phyloP scores from a whole-genome alignment of 2,329 filamentous ascomycete genomes.

The Aspergillus latus region DNA sequence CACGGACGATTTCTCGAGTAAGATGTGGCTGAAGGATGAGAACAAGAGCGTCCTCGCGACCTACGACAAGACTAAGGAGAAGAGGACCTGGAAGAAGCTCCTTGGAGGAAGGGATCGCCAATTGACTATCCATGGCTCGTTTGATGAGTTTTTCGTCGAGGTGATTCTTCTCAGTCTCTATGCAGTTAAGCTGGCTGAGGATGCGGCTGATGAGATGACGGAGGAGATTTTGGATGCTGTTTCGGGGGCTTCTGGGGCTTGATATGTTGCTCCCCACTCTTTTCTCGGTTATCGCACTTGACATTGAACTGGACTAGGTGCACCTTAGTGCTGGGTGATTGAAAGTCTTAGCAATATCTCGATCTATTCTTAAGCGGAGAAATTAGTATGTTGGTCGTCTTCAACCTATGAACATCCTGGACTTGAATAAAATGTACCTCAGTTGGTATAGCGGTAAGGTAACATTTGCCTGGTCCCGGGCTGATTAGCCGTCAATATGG shows the following conservation, averaged over 20 bases:
- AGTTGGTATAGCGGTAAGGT: no score
- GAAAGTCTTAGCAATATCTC: no score
- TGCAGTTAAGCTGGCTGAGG: conserved; percentile 2
- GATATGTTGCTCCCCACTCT: no score
- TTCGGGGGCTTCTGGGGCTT: background rate
- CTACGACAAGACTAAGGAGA: conserved; percentile 1
- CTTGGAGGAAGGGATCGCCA: background rate
- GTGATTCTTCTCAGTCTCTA: conserved; percentile 5
- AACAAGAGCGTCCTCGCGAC: background rate
- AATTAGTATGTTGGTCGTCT: no score
- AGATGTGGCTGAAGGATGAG: conserved; percentile 5
- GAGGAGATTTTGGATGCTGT: background rate
- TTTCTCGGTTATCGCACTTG: no score
- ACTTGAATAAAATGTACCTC: no score
- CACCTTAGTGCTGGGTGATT: no score
- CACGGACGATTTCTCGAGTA: background rate
- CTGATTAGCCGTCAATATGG: no score
- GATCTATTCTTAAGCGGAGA: no score
- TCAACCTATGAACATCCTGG: no score
- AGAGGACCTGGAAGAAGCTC: conserved; percentile 4
- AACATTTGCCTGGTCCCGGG: no score
- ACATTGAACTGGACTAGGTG: no score
- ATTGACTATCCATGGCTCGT: background rate
- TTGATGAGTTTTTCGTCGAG: background rate
- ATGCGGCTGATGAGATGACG: background rate